Base-by-base conservation (phyloP, 73 alveolate genomes). In the Paramecium primaurelia region DNA sequence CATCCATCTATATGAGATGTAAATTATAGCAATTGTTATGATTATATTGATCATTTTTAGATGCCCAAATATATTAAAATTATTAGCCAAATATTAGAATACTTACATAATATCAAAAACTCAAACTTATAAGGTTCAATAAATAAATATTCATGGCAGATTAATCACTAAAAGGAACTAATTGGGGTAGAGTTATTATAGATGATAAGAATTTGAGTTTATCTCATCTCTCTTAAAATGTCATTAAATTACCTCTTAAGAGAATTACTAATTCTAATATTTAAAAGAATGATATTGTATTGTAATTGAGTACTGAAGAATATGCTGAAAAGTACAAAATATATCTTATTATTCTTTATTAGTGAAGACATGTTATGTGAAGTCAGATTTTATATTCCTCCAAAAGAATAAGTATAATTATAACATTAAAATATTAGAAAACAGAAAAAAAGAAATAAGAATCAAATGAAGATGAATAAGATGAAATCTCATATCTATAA, bases 311-410 rank as follows among this genome's bases (percentile, higher is more conserved):
- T 16, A 71, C 86, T 34, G 86, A 71, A 1, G 86, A 71, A 28
- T 34, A 9, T 30, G 47, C 32, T 30, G 58, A 26, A 37, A 71
- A 71, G 86, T 71, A 71, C 8, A 10, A 0, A 1, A 71, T 12
- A 10, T 6, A 0, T n/a, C 3, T 9, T 60, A 11, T 16, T 26
- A n/a, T 22, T 1, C 9, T 2, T 8, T 34, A 10, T 71, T 71
- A 71, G 86, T 71, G 86, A 71, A 8, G 86, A 71, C 14, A 71
- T 71, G 86, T 12, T 71, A 18, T 71, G 86, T 28, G 86, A 71
- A 71, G 58, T 71, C n/a, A 71, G 86, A 30, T 71, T 71, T 71
- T 71, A 34, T 34, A 71, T 71, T 34, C 86, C 86, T 25, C 86
- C 86, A 71, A 37, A 37, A 30, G 86, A 71, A 71, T 34, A 71